Percentiles rank a stretch among this genome's conserved stretches.
Evolutionary conservation across 1,284 basidiomycete genomes (phyloP).

Genomic region (Trametes polyzona): DNA sequence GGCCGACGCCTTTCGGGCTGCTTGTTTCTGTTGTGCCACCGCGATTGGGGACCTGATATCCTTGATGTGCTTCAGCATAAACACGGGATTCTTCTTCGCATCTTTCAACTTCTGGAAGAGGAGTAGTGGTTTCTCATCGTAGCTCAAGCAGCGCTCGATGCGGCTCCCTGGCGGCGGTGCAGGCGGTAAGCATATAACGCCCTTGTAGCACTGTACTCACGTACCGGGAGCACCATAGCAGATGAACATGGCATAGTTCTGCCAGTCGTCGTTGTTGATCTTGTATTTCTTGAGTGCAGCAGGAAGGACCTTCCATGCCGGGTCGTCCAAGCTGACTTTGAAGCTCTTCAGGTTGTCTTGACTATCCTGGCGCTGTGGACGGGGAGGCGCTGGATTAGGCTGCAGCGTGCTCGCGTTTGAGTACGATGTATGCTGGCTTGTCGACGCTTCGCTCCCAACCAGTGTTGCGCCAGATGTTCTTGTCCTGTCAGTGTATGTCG

Average conservation of each 20-base stretch:
- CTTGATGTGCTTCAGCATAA: slow-evolving; percentile 98
- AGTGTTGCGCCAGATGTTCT: slow-evolving; percentile 22
- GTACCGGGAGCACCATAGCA: slow-evolving; percentile 91
- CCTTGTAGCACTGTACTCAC: slow-evolving; percentile 29
- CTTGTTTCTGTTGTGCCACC: slow-evolving; percentile 93
- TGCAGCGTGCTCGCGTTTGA: slow-evolving; percentile 22
- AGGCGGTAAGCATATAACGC: slow-evolving; percentile 1
- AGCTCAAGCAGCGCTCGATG: slow-evolving; percentile 93
- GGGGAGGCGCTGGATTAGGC: slow-evolving; percentile 38
- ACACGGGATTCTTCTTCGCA: slow-evolving; percentile 95
- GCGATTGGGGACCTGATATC: slow-evolving; percentile 97
- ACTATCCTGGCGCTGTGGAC: slow-evolving; percentile 63
- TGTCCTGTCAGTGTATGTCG: slow-evolving; percentile 28
- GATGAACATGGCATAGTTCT: slow-evolving; percentile 98
- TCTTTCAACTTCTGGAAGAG: slow-evolving; percentile 98
- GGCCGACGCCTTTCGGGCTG: slow-evolving; percentile 71
- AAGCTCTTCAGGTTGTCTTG: slow-evolving; percentile 84
- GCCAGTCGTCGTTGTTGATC: slow-evolving; percentile 98
- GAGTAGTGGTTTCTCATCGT: slow-evolving; percentile 96
- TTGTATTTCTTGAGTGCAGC: slow-evolving; percentile 99
- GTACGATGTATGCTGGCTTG: slow-evolving; percentile 21
- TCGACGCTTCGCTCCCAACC: slow-evolving; percentile 18
- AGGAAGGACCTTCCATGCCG: slow-evolving; percentile 97
- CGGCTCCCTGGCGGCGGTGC: slow-evolving; percentile 56
- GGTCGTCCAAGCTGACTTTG: slow-evolving; percentile 93